Conservation (phyloP, 2,329 filamentous ascomycete species). For the Metarhizium brunneum region DNA sequence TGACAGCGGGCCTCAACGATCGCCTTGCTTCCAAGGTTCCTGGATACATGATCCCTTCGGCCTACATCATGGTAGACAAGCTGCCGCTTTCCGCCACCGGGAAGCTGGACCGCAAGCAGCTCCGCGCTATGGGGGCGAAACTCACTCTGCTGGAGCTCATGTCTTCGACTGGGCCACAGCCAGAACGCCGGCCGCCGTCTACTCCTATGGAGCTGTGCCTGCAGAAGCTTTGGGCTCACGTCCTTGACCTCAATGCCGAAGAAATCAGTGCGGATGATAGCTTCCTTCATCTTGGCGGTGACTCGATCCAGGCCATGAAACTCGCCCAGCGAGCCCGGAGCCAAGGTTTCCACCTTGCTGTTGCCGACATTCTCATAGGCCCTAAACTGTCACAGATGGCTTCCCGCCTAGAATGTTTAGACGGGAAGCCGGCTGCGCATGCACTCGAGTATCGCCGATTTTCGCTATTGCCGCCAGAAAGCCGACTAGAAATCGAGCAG, state of each 20-base stretch:
- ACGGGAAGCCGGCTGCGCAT: not conserved
- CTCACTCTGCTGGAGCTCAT: not conserved
- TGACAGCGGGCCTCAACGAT: not conserved
- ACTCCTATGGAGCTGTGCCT: slow-evolving; percentile 9
- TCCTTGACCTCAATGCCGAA: not conserved
- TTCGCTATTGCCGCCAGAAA: slow-evolving; percentile 1
- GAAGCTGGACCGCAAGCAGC: slow-evolving; percentile 3
- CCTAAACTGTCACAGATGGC: not conserved
- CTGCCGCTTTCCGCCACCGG: slow-evolving; percentile 2
- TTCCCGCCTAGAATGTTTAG: not conserved
- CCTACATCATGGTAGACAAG: slow-evolving; percentile 1
- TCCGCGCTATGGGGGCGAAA: not conserved
- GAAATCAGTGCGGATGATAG: slow-evolving; percentile 5
- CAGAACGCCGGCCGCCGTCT: slow-evolving; percentile 4
- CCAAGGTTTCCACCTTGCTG: not conserved
- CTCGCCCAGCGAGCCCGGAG: not conserved
- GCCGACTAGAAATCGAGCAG: not conserved
- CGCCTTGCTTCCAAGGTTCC: not conserved
- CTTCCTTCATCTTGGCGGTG: slow-evolving; percentile 8
- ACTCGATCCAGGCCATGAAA: slow-evolving; percentile 9
- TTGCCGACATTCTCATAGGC: slow-evolving; percentile 1
- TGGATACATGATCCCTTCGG: slow-evolving; percentile 2
- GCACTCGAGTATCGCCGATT: not conserved
- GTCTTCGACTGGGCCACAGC: not conserved
- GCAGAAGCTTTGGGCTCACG: slow-evolving; percentile 7